Percentiles rank a stretch among this genome's conserved stretches.
Conservation (phyloP, 2,329 filamentous ascomycete genomes). For the Drechslerella coelobrocha region DNA sequence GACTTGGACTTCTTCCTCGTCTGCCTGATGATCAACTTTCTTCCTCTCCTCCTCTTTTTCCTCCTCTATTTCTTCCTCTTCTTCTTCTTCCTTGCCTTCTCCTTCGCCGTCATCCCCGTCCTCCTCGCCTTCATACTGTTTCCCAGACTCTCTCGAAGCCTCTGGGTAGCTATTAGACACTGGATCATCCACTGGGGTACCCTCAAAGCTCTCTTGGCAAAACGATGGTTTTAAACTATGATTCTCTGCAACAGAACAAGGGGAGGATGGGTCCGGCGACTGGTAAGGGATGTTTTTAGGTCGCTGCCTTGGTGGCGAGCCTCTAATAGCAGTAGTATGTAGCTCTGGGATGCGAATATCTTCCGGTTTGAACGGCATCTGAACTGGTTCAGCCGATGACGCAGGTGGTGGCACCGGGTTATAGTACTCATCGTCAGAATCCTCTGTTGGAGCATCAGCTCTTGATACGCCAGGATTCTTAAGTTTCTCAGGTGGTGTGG, state of each 20-base stretch:
- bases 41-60: not conserved
- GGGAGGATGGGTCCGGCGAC: not conserved
- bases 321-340: not conserved
- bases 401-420: constrained; percentile 8
- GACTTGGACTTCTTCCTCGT: not conserved
- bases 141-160: too few relatives aligned
- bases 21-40: not conserved
- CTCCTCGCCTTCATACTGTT: not conserved
- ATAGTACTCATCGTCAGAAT: not conserved
- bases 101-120: not conserved
- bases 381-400: constrained; percentile 2
- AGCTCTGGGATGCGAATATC: not conserved
- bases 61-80: not conserved
- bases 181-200: too few relatives aligned
- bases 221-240: too few relatives aligned
- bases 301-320: not conserved
- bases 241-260: too few relatives aligned
- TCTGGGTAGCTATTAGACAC: too few relatives aligned
- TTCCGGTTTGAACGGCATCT: not conserved
- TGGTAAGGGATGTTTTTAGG: not conserved
- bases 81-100: not conserved
- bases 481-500: constrained; percentile 19
- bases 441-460: not conserved
- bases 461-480: constrained; percentile 3
- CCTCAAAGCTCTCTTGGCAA: too few relatives aligned